Conservation (phyloP, 2,329 filamentous ascomycete species). For the Chrysoporthe deuterocubensis region DNA sequence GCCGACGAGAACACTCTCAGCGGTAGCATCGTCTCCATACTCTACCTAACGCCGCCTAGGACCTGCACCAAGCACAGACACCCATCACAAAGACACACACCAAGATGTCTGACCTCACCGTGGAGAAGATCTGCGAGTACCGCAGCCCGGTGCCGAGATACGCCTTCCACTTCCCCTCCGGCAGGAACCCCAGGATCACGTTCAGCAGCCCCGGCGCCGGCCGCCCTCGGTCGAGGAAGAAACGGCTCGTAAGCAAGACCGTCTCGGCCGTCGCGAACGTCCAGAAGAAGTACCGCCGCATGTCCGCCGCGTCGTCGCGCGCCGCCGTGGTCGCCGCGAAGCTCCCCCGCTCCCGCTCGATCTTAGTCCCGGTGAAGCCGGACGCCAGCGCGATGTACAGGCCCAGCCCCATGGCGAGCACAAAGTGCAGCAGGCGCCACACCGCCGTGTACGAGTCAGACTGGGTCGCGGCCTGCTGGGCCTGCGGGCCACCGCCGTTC, state of each 20-base stretch:
- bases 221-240: conserved; percentile 68
- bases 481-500: conserved; percentile 42
- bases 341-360: conserved; percentile 55
- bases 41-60: background rate
- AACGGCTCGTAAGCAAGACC: conserved; percentile 70
- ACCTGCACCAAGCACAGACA: conserved; percentile 52
- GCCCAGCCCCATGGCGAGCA: conserved; percentile 72
- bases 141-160: conserved; percentile 56
- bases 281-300: conserved; percentile 68
- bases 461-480: conserved; percentile 38
- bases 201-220: conserved; percentile 66
- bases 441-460: conserved; percentile 50
- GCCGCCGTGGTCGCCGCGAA: conserved; percentile 37
- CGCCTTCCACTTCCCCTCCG: conserved; percentile 59
- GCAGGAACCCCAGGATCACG: conserved; percentile 67
- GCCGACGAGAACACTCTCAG: background rate
- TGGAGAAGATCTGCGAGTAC: conserved; percentile 73
- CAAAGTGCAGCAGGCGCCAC: conserved; percentile 75
- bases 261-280: conserved; percentile 81
- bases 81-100: conserved; percentile 78
- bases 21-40: background rate
- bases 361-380: conserved; percentile 69
- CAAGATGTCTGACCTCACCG: conserved; percentile 74
- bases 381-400: conserved; percentile 71
- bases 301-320: conserved; percentile 30